Evolutionary conservation across 768 basidiomycete genomes (phyloP).

Genomic region (Leucocoprinus sp.): DNA sequence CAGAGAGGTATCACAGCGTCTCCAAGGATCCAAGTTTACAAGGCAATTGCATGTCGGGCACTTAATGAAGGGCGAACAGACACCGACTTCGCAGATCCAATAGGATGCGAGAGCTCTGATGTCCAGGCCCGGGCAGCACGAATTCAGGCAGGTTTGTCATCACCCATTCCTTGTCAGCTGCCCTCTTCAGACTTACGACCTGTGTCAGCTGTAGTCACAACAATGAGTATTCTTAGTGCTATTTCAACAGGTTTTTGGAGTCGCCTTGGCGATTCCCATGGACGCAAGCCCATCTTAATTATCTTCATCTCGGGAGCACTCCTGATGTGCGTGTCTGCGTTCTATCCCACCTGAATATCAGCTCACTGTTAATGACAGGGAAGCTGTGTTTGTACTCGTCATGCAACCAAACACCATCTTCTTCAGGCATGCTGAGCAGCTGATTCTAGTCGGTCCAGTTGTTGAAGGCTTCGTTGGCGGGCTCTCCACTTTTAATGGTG

Average conservation of each 20-base stretch:
- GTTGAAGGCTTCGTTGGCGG: conserved; percentile 79
- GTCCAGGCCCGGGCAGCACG: conserved; percentile 64
- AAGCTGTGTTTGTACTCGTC: conserved; percentile 71
- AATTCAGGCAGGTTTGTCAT: conserved; percentile 52
- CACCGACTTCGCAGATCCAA: conserved; percentile 12
- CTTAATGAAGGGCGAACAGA: conserved; percentile 25
- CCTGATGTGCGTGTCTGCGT: conserved; percentile 53
- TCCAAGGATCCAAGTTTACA: conserved; percentile 74
- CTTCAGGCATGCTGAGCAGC: conserved; percentile 50
- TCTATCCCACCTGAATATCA: not conserved
- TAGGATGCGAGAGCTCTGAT: conserved; percentile 33
- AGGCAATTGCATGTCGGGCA: conserved; percentile 62
- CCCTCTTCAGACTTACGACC: not conserved
- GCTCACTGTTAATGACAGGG: conserved; percentile 37
- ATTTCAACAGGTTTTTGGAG: conserved; percentile 87
- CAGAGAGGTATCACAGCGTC: conserved; percentile 78
- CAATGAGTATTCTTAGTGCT: conserved; percentile 73
- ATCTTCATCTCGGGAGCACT: conserved; percentile 62
- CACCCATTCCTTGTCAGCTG: not conserved
- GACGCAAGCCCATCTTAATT: conserved; percentile 68
- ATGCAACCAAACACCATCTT: conserved; percentile 47
- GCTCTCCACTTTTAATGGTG: conserved; percentile 50
- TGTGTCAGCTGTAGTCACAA: conserved; percentile 52
- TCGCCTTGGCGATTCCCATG: conserved; percentile 64
- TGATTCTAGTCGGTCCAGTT: conserved; percentile 71